Percentiles rank a stretch among this genome's conserved stretches.
phyloP scores from a whole-genome alignment of 164 flowering plant genomes.

The Vitis amurensis region DNA sequence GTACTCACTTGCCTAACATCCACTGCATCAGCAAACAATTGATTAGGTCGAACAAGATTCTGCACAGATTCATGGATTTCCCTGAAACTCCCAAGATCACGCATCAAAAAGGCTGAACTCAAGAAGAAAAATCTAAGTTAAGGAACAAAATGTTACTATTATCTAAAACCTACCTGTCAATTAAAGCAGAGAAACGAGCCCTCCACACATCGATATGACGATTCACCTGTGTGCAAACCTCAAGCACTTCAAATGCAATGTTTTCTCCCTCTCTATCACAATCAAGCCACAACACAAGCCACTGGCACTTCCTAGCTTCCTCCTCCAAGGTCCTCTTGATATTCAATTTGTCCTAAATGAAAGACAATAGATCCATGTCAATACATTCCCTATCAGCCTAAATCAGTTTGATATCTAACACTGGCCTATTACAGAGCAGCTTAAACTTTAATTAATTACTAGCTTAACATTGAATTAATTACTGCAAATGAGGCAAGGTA shows the following conservation, averaged over 20 bases:
- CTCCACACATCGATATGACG: conserved; percentile 54
- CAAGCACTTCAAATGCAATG: conserved; percentile 90
- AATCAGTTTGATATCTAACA: too few species aligned
- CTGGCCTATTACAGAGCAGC: too few species aligned
- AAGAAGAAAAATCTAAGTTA: neutral
- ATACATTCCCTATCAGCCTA: neutral
- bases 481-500: too few species aligned
- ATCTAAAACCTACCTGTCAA: conserved; percentile 55
- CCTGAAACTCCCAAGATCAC: conserved; percentile 35
- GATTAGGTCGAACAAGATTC: conserved; percentile 69
- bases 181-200: conserved; percentile 92
- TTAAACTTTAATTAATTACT: too few species aligned
- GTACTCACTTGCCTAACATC: conserved; percentile 88
- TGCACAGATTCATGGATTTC: conserved; percentile 78
- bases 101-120: neutral
- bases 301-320: conserved; percentile 77
- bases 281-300: conserved; percentile 97
- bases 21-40: conserved; percentile 85
- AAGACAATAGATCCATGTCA: neutral
- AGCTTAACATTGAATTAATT: too few species aligned
- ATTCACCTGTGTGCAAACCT: conserved; percentile 71
- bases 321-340: conserved; percentile 86
- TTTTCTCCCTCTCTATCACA: conserved; percentile 98
- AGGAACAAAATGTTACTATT: neutral
- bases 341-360: conserved; percentile 68